Conservation (phyloP, 148 eudicot species). For the Heliosperma pusillum region DNA sequence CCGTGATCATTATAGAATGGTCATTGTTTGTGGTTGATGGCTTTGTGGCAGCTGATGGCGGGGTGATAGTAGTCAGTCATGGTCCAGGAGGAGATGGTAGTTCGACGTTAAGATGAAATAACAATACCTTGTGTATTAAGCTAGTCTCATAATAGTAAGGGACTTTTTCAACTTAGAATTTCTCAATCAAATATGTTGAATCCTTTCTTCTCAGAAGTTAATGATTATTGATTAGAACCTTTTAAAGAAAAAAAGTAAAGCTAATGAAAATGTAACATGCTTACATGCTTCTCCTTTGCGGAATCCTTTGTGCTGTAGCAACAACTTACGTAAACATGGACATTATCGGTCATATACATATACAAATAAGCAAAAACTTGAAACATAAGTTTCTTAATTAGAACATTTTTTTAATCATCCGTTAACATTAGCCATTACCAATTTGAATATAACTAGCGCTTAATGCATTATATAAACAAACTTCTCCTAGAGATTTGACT, state of each 20-base stretch:
- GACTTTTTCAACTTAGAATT: too few species aligned
- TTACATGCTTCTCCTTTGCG: not conserved
- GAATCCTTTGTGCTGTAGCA: not conserved
- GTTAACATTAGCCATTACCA: not conserved
- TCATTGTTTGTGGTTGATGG: too few species aligned
- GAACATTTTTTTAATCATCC: slow-evolving; percentile 18
- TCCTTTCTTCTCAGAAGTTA: too few species aligned
- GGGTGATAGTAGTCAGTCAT: too few species aligned
- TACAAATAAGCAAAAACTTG: not conserved
- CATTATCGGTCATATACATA: slow-evolving; percentile 10
- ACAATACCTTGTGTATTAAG: too few species aligned
- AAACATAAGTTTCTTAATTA: slow-evolving; percentile 6
- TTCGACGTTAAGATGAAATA: too few species aligned
- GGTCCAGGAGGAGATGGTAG: too few species aligned
- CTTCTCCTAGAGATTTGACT: slow-evolving; percentile 26
- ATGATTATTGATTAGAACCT: not conserved
- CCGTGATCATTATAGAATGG: too few species aligned
- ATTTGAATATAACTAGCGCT: not conserved
- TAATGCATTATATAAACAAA: slow-evolving; percentile 25
- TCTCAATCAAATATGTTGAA: too few species aligned
- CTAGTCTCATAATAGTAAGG: too few species aligned
- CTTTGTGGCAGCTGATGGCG: too few species aligned
- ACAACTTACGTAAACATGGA: slow-evolving; percentile 17
- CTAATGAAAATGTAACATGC: not conserved
- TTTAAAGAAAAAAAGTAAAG: not conserved